Percentiles rank a stretch among this genome's conserved stretches.
Conservation (phyloP, 1,139 yeast genomes). For the Arxiozyma slooffiae region DNA sequence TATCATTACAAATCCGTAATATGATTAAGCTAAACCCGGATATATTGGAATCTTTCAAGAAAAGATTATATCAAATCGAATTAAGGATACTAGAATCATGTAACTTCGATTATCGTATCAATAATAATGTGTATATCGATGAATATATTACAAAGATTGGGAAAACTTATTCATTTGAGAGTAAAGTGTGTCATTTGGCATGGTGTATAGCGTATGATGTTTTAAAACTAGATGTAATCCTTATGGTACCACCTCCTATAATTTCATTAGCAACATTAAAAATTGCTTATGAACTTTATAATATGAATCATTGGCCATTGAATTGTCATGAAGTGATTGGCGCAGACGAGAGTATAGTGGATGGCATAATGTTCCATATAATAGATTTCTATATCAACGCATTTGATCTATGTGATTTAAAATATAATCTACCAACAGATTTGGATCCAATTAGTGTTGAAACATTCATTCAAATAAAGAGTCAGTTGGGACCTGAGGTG, state of each 20-base stretch:
- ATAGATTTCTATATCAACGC: constrained; percentile 53
- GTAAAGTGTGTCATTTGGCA: constrained; percentile 43
- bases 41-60: constrained; percentile 41
- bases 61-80: constrained; percentile 48
- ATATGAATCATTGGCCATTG: constrained; percentile 15
- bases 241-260: constrained; percentile 71
- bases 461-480: constrained; percentile 42
- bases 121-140: constrained; percentile 43
- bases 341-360: constrained; percentile 45
- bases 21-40: constrained; percentile 26
- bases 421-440: constrained; percentile 15
- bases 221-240: constrained; percentile 58
- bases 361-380: constrained; percentile 51
- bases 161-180: constrained; percentile 43
- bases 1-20: constrained; percentile 29
- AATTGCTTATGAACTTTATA: constrained; percentile 38
- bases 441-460: constrained; percentile 30
- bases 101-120: constrained; percentile 62
- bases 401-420: constrained; percentile 36
- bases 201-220: constrained; percentile 75
- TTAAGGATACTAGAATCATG: constrained; percentile 64
- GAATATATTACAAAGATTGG: constrained; percentile 59
- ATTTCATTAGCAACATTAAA: constrained; percentile 61
- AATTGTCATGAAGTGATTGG: constrained; percentile 34
- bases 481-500: constrained; percentile 37